Conservation (phyloP, 2,329 filamentous ascomycete species). For the Exophiala lecanii-corni region DNA sequence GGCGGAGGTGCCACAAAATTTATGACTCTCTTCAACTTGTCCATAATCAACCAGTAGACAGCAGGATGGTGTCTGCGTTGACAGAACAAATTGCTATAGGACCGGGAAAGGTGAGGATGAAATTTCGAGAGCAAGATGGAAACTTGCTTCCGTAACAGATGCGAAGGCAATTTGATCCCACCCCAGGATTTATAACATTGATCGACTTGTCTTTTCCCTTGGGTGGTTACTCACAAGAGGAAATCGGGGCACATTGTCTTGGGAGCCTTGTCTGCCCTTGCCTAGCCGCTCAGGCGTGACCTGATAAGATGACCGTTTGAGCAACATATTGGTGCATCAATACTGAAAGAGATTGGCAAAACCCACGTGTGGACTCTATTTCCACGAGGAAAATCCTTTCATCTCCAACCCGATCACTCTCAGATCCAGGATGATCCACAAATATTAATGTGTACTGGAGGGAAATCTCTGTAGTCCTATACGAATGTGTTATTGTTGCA, state of each 20-base stretch:
- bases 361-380: neutral
- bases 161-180: neutral
- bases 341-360: neutral
- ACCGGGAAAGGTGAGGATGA: neutral
- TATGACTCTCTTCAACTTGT: constrained; percentile 23
- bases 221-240: neutral
- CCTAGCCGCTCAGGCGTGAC: neutral
- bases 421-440: too few species aligned
- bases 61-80: neutral
- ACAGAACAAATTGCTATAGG: neutral
- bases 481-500: neutral
- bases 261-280: neutral
- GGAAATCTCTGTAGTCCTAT: too few species aligned
- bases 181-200: neutral
- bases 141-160: neutral
- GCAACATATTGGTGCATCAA: neutral
- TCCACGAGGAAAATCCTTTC: too few species aligned
- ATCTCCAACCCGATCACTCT: too few species aligned
- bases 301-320: neutral
- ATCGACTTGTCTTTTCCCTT: constrained; percentile 2
- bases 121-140: neutral
- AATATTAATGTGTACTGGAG: too few species aligned
- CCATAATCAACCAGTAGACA: constrained; percentile 1
- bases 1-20: constrained; percentile 33
- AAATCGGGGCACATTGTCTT: too few species aligned